Conservation (phyloP, 192 early-diverging fungal species). For the Backusella parvicylindrica region DNA sequence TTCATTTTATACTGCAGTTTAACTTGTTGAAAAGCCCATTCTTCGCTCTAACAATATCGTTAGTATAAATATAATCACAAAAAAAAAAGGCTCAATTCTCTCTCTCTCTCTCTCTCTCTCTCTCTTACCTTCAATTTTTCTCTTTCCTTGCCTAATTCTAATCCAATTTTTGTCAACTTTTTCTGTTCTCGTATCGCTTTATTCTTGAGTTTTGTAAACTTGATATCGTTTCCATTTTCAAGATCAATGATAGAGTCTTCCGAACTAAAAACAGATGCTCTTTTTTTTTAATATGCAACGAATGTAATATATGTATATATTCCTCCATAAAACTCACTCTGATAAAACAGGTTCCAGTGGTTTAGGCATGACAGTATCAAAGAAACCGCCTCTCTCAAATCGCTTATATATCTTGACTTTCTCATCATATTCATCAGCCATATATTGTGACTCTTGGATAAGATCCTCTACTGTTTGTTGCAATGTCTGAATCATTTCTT, state of each 20-base stretch:
- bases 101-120: not conserved
- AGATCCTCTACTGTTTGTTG: constrained; percentile 26
- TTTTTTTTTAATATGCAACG: too few relatives aligned
- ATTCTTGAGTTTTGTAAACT: constrained; percentile 41
- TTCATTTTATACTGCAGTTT: constrained; percentile 2
- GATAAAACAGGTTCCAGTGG: constrained; percentile 17
- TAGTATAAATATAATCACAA: not conserved
- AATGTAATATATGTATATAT: not conserved
- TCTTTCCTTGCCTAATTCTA: constrained; percentile 68
- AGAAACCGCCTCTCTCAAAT: constrained; percentile 38
- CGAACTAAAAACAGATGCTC: not conserved
- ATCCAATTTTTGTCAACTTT: constrained; percentile 67
- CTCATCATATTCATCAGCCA: constrained; percentile 17
- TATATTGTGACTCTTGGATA: constrained; percentile 13
- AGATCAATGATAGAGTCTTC: constrained; percentile 24
- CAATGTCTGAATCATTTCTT: constrained; percentile 45
- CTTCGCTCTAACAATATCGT: constrained; percentile 15
- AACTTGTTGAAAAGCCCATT: constrained; percentile 29
- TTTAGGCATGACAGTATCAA: constrained; percentile 40
- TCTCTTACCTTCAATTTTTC: constrained; percentile 30
- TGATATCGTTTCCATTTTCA: constrained; percentile 39
- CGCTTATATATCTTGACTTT: constrained; percentile 21
- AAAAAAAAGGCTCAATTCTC: too few relatives aligned
- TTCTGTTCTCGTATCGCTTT: constrained; percentile 62
- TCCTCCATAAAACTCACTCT: constrained; percentile 22